These are phyloP conservation scores for Colletotrichum euphorbiae DNA, from an alignment of 2,329 filamentous ascomycete species.

Conservation along the genomic window DNA sequence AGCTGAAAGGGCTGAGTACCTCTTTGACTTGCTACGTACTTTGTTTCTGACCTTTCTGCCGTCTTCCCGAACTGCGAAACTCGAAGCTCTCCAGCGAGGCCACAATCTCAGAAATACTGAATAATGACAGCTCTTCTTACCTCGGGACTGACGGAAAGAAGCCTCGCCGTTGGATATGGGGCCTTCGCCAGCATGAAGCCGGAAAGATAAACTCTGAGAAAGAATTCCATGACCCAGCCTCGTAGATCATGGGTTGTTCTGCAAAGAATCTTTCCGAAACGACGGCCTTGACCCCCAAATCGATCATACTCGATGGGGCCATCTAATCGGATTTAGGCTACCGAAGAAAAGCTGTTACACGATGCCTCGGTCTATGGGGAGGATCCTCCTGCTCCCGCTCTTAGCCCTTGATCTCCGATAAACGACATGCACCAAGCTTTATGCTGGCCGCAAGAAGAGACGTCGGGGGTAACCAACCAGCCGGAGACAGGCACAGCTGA, in stretches of 20 bases:
- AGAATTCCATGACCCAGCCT: background rate
- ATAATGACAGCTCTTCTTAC: background rate
- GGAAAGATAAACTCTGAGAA: background rate
- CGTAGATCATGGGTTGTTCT: conserved; percentile 4
- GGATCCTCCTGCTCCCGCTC: background rate
- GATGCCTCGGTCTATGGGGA: conserved; percentile 9
- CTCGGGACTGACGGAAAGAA: background rate
- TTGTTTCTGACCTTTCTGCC: background rate
- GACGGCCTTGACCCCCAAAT: background rate
- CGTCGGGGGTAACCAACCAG: background rate
- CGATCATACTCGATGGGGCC: background rate
- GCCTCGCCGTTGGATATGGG: background rate
- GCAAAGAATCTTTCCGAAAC: conserved; percentile 23
- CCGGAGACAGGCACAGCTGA: background rate
- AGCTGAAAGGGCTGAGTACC: conserved; percentile 6
- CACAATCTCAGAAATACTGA: background rate
- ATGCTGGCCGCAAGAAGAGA: background rate
- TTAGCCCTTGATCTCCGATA: conserved; percentile 22
- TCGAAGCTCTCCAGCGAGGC: background rate
- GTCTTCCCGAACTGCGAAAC: background rate
- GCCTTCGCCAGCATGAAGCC: conserved; percentile 3
- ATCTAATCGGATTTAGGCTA: conserved; percentile 23
- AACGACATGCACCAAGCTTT: conserved; percentile 22
- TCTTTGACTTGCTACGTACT: background rate
- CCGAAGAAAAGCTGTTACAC: conserved; percentile 13